Evolutionary conservation across 805 yeast genomes (phyloP), one percentile per base, ranked within the genome.

Genomic region (Kodamaea hsintzibuensis): DNA sequence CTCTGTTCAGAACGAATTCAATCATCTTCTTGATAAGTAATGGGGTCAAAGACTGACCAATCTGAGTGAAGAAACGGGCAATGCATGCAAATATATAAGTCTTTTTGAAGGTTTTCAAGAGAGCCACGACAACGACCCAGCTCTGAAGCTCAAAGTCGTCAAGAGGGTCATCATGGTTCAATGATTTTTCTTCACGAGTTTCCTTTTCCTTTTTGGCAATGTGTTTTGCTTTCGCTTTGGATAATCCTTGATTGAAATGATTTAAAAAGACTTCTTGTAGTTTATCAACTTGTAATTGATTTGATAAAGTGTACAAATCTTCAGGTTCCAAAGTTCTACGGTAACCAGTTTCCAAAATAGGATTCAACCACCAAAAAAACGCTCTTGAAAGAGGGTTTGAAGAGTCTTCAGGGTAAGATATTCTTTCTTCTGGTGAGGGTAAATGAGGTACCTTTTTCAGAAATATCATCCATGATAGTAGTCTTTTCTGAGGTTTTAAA

Each of bases 281-380:
- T 6, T 55, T 49, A 40, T 70, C 67, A 19, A 75, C 73, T 46
- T 68, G 67, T 18, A 71, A 57, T n/a, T 13, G 30, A 1, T 62
- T 68, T 51, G 70, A 65, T 51, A 52, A 63, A 4, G 65, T n/a
- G 49, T 59, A 59, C n/a, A 87, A 64, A 68, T 88, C 95, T 47
- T 81, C 78, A 1, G 87, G 83, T 42, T 80, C 81, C 44, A 88
- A 68, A 0, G 91, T 86, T 62, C 95, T 77, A 65, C 82, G 85
- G 67, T 88, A 88, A 6, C 96, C 95, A 4, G 80, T 79, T 12
- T 68, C 70, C 74, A 89, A 68, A 39, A 88, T 60, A 0, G 91
- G 91, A 14, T 70, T 62, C 47, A 88, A 67, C 91, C 93, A 89
- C 82, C 85, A 78, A 64, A 87, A 83, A 59, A 84, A 80, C 0